Base-by-base conservation (phyloP, 2,329 filamentous ascomycete genomes). In the Alternaria panax region DNA sequence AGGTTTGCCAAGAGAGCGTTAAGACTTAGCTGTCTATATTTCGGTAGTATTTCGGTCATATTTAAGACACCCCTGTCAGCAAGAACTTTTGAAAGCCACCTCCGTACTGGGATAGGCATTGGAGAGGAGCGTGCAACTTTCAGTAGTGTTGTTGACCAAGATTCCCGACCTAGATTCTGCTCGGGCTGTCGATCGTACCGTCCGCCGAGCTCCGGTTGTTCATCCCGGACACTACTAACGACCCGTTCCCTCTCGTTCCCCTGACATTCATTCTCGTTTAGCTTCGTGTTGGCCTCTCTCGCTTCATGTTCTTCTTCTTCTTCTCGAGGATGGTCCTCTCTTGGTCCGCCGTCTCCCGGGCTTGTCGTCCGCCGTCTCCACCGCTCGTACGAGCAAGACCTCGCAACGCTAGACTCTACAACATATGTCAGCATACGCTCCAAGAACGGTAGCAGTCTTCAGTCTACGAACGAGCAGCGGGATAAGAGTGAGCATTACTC, bases 401-500 rank as follows among this genome's bases (percentile, higher is more conserved):
- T 18, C 20, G 43, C 27, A 14, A 11, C 20, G 4, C 43, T 53
- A 56, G 12, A 46, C 45, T 59, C 59, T 68, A 38, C 41, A 16
- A 28, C 22, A 24, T 50, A 32, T 28, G 25, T 48, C 18, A 51
- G 50, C 54, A 63, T 57, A 51, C 59, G 5, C 12, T 41, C 41
- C 38, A 41, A 60, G 57, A 62, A 34, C 4, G 24, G 48, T 43
- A 45, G n/a, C 54, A 38, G 28, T 59, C 66, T 62, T 59, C 60
- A 60, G 61, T 58, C 55, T 69, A 27, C 14, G 18, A 32, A 30
- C 46, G 34, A 56, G 36, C 41, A 59, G 54, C 46, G 24, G 30
- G 32, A 45, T 51, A 55, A 62, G 57, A 59, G 67, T 64, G 53
- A 56, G 65, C 51, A 72, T 71, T 72, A 72, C 67, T 70, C 53